Evolutionary conservation across 2,329 filamentous ascomycete species (phyloP).

Genomic region (Phaeosphaeriaceae sp.): DNA sequence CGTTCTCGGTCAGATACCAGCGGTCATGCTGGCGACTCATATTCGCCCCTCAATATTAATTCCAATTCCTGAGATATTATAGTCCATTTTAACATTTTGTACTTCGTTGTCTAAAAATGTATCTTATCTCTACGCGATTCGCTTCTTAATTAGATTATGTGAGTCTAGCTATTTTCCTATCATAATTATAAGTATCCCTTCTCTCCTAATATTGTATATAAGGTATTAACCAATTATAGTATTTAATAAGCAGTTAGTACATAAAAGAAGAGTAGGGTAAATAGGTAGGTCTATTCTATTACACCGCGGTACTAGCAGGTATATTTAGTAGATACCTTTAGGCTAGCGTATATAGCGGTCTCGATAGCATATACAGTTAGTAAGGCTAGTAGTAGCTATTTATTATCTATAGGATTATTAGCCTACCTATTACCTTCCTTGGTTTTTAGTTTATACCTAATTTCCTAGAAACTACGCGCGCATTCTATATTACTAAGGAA

Average conservation of each 20-base stretch:
- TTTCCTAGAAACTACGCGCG: slow-evolving; percentile 32
- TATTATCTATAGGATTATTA: slow-evolving; percentile 47
- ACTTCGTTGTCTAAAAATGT: slow-evolving; percentile 26
- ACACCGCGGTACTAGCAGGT: slow-evolving; percentile 37
- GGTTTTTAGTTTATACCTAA: slow-evolving; percentile 48
- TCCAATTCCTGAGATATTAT: slow-evolving; percentile 41
- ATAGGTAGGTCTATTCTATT: slow-evolving; percentile 42
- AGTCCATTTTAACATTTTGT: slow-evolving; percentile 30
- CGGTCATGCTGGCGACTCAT: slow-evolving; percentile 32
- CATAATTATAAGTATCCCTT: slow-evolving; percentile 26
- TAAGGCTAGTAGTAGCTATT: slow-evolving; percentile 36
- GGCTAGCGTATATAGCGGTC: slow-evolving; percentile 39
- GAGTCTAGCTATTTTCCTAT: slow-evolving; percentile 38
- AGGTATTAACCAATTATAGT: slow-evolving; percentile 5
- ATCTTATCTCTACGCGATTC: slow-evolving; percentile 42
- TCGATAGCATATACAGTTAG: slow-evolving; percentile 33
- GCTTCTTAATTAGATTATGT: slow-evolving; percentile 39
- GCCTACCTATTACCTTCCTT: slow-evolving; percentile 51
- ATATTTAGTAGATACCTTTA: slow-evolving; percentile 47
- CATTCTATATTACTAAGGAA: slow-evolving; percentile 47
- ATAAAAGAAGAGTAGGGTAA: slow-evolving; percentile 45
- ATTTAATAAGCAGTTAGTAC: slow-evolving; percentile 53
- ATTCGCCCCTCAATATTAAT: slow-evolving; percentile 37
- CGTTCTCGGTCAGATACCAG: slow-evolving; percentile 38
- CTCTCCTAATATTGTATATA: too few relatives aligned